Base-by-base conservation (phyloP, 352 stramenopile genomes). In the Blastocystis sp. region DNA sequence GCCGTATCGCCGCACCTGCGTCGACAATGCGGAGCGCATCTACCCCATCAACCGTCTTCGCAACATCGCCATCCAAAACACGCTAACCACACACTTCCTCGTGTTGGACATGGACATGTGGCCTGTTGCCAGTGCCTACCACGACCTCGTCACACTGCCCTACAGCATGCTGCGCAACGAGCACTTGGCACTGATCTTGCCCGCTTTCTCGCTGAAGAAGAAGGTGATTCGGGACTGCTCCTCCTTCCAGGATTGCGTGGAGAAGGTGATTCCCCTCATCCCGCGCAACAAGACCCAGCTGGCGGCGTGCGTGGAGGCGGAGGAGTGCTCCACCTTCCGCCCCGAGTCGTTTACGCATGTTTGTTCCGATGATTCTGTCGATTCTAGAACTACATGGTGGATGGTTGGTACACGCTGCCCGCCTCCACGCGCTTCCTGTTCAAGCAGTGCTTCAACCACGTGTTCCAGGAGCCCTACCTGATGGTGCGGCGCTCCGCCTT, bases 51-150 rank as follows among this genome's bases (percentile, higher is more conserved):
- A 87, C 65, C 62, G 65, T 40, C 52, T 87, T 21, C 77, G 77
- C 14, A 87, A 87, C 23, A 19, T 87, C 5, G 77, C 77, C 28
- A 77, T 87, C 40, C 52, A 59, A 3, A 87, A 87, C 34, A 77
- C 61, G 23, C 62, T 76, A 61, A 87, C 77, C 2, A 78, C 77
- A 1, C 77, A 87, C 21, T 87, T 87, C 21, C 52, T 74, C 11
- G 62, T 87, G 21, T 38, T 77, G n/a, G 77, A 87, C 23, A 87
- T 87, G 77, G 77, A 87, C 40, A 87, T 87, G 77, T 87, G 77
- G 77, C 77, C 77, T 2, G 21, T 62, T 23, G 59, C 9, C 23
- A 80, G n/a, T 53, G 59, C 62, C 19, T 87, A 87, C 34, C 38
- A 81, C 11, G 62, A 74, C 43, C 38, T 87, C 10, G n/a, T 61